Base-by-base conservation (phyloP, 768 basidiomycete species). In the Amanita rubescens region DNA sequence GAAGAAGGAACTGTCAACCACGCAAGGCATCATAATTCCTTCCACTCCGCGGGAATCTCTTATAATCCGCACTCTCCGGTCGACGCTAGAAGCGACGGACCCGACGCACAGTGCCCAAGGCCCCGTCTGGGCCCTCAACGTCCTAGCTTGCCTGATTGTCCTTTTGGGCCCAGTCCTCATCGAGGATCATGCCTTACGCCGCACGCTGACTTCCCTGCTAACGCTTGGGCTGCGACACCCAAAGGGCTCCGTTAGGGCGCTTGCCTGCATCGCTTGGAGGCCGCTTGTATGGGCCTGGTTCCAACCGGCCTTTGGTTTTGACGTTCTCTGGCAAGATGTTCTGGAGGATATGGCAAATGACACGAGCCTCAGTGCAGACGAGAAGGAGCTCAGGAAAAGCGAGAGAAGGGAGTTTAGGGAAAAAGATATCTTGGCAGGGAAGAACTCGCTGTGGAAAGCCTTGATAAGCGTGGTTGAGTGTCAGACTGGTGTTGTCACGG, bases 61-160 rank as follows among this genome's bases (percentile, higher is more conserved):
- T 3, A 84, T 90, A 55, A 64, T 83, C 34, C 80, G 84, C 47
- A 85, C 85, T 1, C 72, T 90, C 5, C 80, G 85, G 24, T 80
- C 80, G 0, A 85, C 84, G 1, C 68, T 90, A 43, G 66, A 66
- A 14, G 71, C 76, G 1, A 65, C 70, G 3, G 82, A 85, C 5
- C 82, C 82, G 2, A 64, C 67, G 5, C 77, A 84, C 56, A 77
- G 77, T 7, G 85, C 87, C 1, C 84, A 89, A 60, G 87, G 87
- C 1, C 87, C 90, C 8, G 81, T 85, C 1, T 91, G 90, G 90
- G 83, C 78, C 4, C 70, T 88, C 50, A 78, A 77, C 55, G 83
- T 89, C 30, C 68, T 90, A 1, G 80, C 84, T 0, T 74, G 75
- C 55, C 68, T 90, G 49, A 72, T 87, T 43, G 80, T 84, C 35